Base-by-base conservation (phyloP, 2,329 filamentous ascomycete genomes). In the Colletotrichum incanum region DNA sequence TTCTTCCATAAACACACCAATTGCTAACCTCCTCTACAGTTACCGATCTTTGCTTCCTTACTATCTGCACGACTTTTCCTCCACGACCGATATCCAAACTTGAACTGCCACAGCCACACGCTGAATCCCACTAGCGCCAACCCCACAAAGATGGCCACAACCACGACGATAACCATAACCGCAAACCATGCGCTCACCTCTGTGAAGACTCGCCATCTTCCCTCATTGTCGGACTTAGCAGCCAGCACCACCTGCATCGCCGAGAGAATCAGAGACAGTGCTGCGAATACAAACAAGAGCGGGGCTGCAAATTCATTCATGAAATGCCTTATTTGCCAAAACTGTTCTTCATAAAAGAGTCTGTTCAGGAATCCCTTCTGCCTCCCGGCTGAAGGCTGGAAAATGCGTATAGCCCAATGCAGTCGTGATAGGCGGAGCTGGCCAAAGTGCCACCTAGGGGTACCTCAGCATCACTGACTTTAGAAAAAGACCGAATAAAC, bases 201-300 rank as follows among this genome's bases (percentile, higher is more conserved):
- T 11, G 45, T 4, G 5, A 26, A 23, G 4, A 5, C 45, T 11
- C 45, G 45, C 45, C 45, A 49, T n/a, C 45, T n/a, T 9, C n/a
- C 45, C 20, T 6, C 45, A 5, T 26, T 11, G 20, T 43, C 41
- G 4, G 41, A 18, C 41, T 49, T 49, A 9, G n/a, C 45, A 5
- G 45, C n/a, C 45, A 49, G 11, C 45, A 49, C 45, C n/a, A 49
- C 45, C n/a, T 26, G 45, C 45, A 49, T 49, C 45, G 45, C 45
- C n/a, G 45, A 49, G n/a, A 49, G 45, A 11, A 49, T 14, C 45
- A 49, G 45, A 14, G 45, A 49, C n/a, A 49, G 45, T n/a, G 45
- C 45, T 9, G 45, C 45, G 45, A 49, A 49, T 4, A 49, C 45
- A 11, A 26, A 49, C n/a, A 49, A n/a, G 2, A 23, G 45, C n/a